A percentile compares a stretch with the other conserved stretches of the same genome.
Evolutionary conservation across 495 filamentous ascomycete genomes (phyloP).

Genomic region (Talaromyces nanjingensis): DNA sequence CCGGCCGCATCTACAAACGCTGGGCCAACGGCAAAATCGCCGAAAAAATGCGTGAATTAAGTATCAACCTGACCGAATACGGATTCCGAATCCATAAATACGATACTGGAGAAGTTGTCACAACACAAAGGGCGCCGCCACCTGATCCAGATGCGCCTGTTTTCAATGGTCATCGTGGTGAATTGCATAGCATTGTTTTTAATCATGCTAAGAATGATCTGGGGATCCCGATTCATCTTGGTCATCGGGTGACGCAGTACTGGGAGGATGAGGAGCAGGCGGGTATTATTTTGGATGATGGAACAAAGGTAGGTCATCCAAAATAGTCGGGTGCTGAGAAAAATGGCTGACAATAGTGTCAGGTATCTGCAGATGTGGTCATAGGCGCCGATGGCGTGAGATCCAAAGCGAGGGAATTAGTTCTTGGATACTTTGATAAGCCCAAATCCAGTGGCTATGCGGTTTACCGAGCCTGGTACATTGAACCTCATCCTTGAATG

Average conservation of each 20-base stretch:
- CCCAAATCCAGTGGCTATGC: conserved; percentile 54
- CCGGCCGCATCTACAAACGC: conserved; percentile 46
- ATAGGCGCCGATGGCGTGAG: conserved; percentile 55
- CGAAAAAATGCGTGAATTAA: conserved; percentile 38
- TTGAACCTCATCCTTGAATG: not conserved
- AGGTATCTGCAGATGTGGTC: conserved; percentile 20
- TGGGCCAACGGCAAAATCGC: conserved; percentile 44
- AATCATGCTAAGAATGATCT: conserved; percentile 46
- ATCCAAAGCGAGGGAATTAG: conserved; percentile 50
- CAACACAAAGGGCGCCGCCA: conserved; percentile 42
- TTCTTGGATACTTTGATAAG: conserved; percentile 53
- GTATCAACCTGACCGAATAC: conserved; percentile 43
- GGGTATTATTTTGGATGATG: conserved; percentile 46
- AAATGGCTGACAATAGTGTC: conserved; percentile 4
- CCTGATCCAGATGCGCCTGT: conserved; percentile 43
- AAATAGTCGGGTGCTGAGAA: too few species aligned
- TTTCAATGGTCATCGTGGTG: conserved; percentile 55
- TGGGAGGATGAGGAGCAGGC: conserved; percentile 47
- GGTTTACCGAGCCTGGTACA: conserved; percentile 52
- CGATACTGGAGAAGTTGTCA: conserved; percentile 49
- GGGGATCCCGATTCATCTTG: conserved; percentile 49
- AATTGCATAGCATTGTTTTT: conserved; percentile 52
- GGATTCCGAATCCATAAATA: conserved; percentile 57
- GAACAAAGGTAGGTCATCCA: conserved; percentile 26
- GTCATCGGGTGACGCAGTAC: conserved; percentile 44